Percentiles rank a stretch among this genome's conserved stretches.
These are phyloP conservation scores for Paratinospora sagittata DNA, from an alignment of 164 flowering plant species.

Conservation along the genomic window DNA sequence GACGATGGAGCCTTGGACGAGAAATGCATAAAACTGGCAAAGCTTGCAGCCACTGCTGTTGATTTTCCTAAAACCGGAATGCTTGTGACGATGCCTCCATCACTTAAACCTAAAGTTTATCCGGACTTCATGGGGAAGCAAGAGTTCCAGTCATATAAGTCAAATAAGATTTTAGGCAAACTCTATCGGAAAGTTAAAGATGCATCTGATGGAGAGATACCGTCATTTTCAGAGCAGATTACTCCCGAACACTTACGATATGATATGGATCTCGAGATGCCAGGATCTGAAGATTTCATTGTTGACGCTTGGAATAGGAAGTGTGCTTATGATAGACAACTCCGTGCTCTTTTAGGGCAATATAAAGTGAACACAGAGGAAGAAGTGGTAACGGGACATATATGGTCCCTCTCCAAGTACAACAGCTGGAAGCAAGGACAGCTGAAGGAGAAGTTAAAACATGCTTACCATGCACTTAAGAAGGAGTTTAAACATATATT, in stretches of 20 bases:
- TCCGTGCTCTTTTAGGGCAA: slow-evolving; percentile 63
- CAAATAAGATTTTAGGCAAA: slow-evolving; percentile 65
- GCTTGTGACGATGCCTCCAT: slow-evolving; percentile 55
- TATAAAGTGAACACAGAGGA: slow-evolving; percentile 74
- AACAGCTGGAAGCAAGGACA: slow-evolving; percentile 75
- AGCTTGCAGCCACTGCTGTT: slow-evolving; percentile 89
- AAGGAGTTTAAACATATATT: slow-evolving; percentile 64
- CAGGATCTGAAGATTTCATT: slow-evolving; percentile 47
- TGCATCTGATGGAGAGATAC: slow-evolving; percentile 29
- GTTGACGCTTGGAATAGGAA: slow-evolving; percentile 70
- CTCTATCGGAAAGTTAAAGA: slow-evolving; percentile 60
- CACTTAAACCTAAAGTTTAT: slow-evolving; percentile 67
- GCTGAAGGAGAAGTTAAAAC: slow-evolving; percentile 72
- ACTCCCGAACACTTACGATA: slow-evolving; percentile 37
- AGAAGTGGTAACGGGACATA: slow-evolving; percentile 83
- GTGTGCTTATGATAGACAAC: slow-evolving; percentile 65
- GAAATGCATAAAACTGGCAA: slow-evolving; percentile 63
- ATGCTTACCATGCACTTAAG: slow-evolving; percentile 53
- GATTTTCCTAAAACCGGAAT: slow-evolving; percentile 96
- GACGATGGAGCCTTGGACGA: slow-evolving; percentile 75
- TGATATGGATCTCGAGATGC: slow-evolving; percentile 57
- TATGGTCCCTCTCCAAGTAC: slow-evolving; percentile 85
- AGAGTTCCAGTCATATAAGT: slow-evolving; percentile 56
- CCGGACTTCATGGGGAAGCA: slow-evolving; percentile 96
- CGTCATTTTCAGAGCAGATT: slow-evolving; percentile 19